phyloP scores from a whole-genome alignment of 106 monocot genomes.

The Dendrobium catenatum region DNA sequence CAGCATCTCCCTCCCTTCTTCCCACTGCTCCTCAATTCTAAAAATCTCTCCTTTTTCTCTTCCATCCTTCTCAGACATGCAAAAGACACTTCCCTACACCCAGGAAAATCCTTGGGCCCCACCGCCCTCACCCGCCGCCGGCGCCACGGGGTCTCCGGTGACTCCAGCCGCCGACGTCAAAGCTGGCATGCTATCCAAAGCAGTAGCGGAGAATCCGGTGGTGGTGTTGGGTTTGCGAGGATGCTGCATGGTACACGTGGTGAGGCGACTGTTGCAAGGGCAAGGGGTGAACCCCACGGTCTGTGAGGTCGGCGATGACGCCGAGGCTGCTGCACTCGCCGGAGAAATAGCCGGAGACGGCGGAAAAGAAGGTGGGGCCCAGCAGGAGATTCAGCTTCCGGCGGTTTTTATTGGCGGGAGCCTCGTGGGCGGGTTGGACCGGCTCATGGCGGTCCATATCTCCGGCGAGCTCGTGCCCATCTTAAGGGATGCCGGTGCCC shows the following conservation, averaged over 20 bases:
- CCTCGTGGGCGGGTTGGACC: constrained; percentile 54
- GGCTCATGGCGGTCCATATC: constrained; percentile 75
- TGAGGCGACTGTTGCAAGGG: constrained; percentile 52
- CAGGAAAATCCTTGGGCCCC: neutral
- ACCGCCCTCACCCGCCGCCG: neutral
- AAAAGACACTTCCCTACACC: neutral
- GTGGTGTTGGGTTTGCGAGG: constrained; percentile 62
- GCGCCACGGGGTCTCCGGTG: too few relatives aligned
- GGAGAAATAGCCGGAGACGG: neutral
- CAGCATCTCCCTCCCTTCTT: too few relatives aligned
- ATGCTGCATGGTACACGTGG: constrained; percentile 76
- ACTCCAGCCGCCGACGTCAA: neutral
- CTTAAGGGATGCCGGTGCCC: constrained; percentile 70
- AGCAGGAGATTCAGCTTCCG: constrained; percentile 20
- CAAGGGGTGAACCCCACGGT: constrained; percentile 65
- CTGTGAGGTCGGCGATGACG: constrained; percentile 41
- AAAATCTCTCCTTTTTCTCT: neutral
- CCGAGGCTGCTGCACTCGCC: constrained; percentile 6
- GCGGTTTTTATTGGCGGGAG: constrained; percentile 68
- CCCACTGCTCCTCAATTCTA: neutral
- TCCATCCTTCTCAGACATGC: neutral
- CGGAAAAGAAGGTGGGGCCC: neutral
- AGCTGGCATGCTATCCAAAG: constrained; percentile 12
- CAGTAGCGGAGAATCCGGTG: constrained; percentile 57
- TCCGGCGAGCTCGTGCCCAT: constrained; percentile 75